phyloP scores from a whole-genome alignment of 1,284 basidiomycete species.

The Neolentinus lepideus region DNA sequence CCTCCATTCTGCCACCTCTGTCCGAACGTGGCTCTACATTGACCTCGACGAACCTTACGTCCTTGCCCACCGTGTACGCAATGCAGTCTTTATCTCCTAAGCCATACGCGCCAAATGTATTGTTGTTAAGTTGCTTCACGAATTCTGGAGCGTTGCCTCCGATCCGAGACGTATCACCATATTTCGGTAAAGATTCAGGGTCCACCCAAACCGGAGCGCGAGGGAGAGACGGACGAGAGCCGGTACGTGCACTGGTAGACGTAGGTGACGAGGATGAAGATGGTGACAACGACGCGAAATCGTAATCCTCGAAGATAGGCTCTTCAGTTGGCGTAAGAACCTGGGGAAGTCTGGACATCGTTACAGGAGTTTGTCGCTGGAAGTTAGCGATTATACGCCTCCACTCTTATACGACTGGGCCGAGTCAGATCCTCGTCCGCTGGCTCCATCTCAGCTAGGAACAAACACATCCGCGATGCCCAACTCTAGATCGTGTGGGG shows the following conservation, averaged over 20 bases:
- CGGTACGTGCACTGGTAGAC: neutral
- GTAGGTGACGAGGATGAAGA: neutral
- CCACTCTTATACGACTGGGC: neutral
- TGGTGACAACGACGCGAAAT: neutral
- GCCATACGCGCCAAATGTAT: conserved; percentile 59
- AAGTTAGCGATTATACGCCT: neutral
- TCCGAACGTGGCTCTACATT: conserved; percentile 36
- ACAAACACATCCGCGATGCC: no score
- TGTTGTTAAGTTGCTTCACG: conserved; percentile 57
- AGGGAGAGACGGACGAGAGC: neutral
- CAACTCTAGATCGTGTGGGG: no score
- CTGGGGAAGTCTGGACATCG: neutral
- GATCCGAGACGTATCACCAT: conserved; percentile 45
- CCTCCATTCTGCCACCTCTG: conserved; percentile 43
- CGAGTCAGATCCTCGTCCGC: no score
- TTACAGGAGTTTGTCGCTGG: neutral
- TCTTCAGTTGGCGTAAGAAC: neutral
- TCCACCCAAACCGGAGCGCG: conserved; percentile 42
- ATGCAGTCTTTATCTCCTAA: conserved; percentile 55
- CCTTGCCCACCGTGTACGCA: conserved; percentile 49
- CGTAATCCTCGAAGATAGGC: neutral
- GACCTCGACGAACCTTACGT: conserved; percentile 53
- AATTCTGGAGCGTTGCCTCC: conserved; percentile 51
- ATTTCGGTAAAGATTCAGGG: conserved; percentile 46
- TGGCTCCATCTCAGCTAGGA: no score